phyloP scores from a whole-genome alignment of 106 monocot genomes.

The Posidonia australis region DNA sequence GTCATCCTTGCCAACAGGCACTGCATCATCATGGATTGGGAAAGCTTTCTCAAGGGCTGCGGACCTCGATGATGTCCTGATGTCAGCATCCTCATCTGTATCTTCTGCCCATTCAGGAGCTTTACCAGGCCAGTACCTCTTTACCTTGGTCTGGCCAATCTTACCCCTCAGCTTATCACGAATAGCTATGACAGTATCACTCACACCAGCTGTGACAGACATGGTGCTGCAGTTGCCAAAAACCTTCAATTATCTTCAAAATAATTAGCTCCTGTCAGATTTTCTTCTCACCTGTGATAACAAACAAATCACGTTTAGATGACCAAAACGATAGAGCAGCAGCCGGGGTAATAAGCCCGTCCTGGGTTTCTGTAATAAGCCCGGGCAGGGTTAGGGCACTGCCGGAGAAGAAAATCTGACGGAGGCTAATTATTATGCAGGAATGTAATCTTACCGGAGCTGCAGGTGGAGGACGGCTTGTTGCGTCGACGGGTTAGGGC shows the following conservation, averaged over 20 bases:
- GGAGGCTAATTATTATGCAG: no score
- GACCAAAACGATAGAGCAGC: no score
- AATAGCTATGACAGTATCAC: conserved; percentile 75
- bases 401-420: no score
- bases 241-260: neutral
- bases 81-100: conserved; percentile 41
- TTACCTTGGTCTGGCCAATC: conserved; percentile 98
- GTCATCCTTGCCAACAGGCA: conserved; percentile 35
- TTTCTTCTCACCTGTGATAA: no score
- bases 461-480: no score
- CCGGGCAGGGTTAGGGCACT: no score
- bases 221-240: conserved; percentile 18
- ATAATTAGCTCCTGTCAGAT: no score
- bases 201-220: conserved; percentile 97
- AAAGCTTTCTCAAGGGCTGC: conserved; percentile 61
- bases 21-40: conserved; percentile 29
- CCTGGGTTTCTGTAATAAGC: no score
- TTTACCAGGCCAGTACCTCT: conserved; percentile 94
- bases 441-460: no score
- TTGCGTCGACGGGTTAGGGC: no score
- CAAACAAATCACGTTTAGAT: no score
- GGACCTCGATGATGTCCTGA: conserved; percentile 20
- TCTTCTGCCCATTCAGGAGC: conserved; percentile 95
- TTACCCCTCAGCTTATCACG: conserved; percentile 89
- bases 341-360: no score